Conservation (phyloP, 805 yeast genomes). For the Wickerhamomyces pijperi region DNA sequence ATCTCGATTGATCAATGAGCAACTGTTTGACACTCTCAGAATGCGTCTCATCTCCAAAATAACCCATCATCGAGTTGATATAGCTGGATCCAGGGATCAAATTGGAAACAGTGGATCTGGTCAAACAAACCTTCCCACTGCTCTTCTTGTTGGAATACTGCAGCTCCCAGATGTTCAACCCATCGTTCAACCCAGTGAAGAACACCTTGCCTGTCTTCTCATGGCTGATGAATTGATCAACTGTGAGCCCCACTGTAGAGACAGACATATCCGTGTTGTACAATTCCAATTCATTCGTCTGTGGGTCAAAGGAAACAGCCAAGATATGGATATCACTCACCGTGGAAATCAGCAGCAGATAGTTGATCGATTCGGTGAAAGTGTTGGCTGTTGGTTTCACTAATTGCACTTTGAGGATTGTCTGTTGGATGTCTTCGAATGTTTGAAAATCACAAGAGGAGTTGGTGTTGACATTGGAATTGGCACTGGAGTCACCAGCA, state of each 20-base stretch:
- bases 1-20: slow-evolving; percentile 67
- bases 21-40: slow-evolving; percentile 57
- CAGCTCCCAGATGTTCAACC: slow-evolving; percentile 76
- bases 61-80: slow-evolving; percentile 25
- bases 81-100: slow-evolving; percentile 31
- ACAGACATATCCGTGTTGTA: slow-evolving; percentile 78
- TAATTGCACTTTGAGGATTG: slow-evolving; percentile 64
- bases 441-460: slow-evolving; percentile 51
- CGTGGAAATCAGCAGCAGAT: slow-evolving; percentile 69
- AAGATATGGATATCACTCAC: slow-evolving; percentile 66
- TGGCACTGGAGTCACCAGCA: no score
- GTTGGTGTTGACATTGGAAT: no score
- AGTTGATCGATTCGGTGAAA: slow-evolving; percentile 67
- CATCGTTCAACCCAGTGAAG: slow-evolving; percentile 74
- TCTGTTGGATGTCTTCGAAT: slow-evolving; percentile 71
- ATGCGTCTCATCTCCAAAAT: slow-evolving; percentile 12
- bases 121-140: slow-evolving; percentile 74
- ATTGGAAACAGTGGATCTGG: slow-evolving; percentile 49
- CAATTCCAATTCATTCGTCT: slow-evolving; percentile 40
- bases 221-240: slow-evolving; percentile 47
- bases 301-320: slow-evolving; percentile 49
- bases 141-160: slow-evolving; percentile 68
- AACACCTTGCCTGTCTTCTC: slow-evolving; percentile 68
- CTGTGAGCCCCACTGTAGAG: slow-evolving; percentile 67
- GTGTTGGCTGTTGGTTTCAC: slow-evolving; percentile 76